Percentiles rank a stretch among this genome's conserved stretches.
Evolutionary conservation across 176 grass and related monocot genomes (phyloP).

Genomic region (Tuctoria greenei): DNA sequence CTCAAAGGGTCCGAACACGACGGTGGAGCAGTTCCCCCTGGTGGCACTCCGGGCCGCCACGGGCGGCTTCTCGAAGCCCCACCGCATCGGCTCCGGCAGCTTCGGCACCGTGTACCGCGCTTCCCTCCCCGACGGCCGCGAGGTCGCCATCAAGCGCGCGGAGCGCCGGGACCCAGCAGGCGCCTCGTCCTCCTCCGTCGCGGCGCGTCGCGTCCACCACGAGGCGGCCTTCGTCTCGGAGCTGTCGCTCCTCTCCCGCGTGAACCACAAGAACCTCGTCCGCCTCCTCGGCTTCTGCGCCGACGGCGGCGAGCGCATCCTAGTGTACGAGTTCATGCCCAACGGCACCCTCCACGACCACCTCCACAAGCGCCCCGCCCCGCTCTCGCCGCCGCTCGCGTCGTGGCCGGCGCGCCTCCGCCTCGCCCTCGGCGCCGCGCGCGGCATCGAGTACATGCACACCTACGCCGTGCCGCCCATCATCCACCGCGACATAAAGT

Average conservation of each 20-base stretch:
- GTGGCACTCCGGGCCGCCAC: conserved; percentile 53
- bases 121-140: conserved; percentile 61
- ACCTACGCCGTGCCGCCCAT: conserved; percentile 94
- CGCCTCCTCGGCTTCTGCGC: conserved; percentile 82
- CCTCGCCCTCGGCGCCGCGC: conserved; percentile 80
- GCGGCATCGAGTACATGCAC: conserved; percentile 95
- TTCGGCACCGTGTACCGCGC: conserved; percentile 88
- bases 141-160: conserved; percentile 88
- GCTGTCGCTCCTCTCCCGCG: conserved; percentile 80
- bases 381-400: conserved; percentile 47
- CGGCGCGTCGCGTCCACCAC: conserved; percentile 13
- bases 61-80: conserved; percentile 43
- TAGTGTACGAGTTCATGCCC: conserved; percentile 93
- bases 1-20: conserved; percentile 72
- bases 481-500: conserved; percentile 85
- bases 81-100: conserved; percentile 83
- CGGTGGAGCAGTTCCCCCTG: conserved; percentile 80
- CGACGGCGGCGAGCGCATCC: conserved; percentile 66
- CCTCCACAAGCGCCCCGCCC: conserved; percentile 49
- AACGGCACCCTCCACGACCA: conserved; percentile 83
- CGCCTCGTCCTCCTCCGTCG: background rate
- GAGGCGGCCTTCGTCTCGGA: conserved; percentile 67
- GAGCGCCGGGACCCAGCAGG: conserved; percentile 12
- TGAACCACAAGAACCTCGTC: conserved; percentile 97
- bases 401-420: conserved; percentile 61